Percentiles rank a stretch among this genome's conserved stretches.
Evolutionary conservation across 176 grass and related monocot genomes (phyloP).

Genomic region (Aegilops sharonensis): DNA sequence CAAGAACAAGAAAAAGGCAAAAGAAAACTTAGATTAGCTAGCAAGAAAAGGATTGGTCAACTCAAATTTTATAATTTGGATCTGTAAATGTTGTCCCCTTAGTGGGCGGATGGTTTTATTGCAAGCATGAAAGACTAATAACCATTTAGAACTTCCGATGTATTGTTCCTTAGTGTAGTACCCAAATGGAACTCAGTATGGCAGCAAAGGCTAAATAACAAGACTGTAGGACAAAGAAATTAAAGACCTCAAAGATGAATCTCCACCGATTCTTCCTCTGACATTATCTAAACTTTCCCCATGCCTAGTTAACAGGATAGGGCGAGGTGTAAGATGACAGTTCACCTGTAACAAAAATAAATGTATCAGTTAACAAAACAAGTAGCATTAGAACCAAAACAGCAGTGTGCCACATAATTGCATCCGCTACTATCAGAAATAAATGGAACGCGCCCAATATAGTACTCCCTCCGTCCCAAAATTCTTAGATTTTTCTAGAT

Average conservation of each 20-base stretch:
- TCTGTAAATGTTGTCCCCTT: background rate
- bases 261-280: conserved; percentile 88
- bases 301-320: conserved; percentile 93
- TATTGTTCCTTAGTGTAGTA: background rate
- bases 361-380: conserved; percentile 21
- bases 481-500: too few species aligned
- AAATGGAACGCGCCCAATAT: background rate
- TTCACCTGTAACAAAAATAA: conserved; percentile 71
- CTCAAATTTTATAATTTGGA: background rate
- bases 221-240: conserved; percentile 34
- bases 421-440: background rate
- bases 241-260: conserved; percentile 78
- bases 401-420: background rate
- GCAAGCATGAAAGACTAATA: background rate
- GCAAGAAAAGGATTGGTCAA: background rate
- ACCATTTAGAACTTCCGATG: background rate
- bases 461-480: too few species aligned
- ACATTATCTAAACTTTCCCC: conserved; percentile 98
- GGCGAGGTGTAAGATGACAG: conserved; percentile 94
- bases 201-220: conserved; percentile 18
- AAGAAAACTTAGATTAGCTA: background rate
- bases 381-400: background rate
- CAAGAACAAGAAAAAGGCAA: background rate
- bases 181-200: background rate
- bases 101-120: background rate